Evolutionary conservation across 2,329 filamentous ascomycete genomes (phyloP), one percentile per base, ranked within the genome.

Genomic region (Aureobasidium sp.): DNA sequence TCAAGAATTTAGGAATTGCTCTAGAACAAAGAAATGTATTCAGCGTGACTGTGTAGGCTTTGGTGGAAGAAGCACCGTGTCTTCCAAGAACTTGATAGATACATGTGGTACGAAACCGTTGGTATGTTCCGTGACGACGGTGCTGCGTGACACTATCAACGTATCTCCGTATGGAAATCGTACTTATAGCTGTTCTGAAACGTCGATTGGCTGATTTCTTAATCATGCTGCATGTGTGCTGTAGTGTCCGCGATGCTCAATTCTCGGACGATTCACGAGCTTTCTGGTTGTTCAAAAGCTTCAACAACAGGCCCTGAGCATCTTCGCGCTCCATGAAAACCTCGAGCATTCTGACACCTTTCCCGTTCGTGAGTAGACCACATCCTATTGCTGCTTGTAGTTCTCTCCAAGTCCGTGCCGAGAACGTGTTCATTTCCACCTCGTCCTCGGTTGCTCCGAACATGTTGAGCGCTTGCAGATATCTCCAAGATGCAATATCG

Each of bases 271-370:
- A n/a, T 15, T 58, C 54, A 27, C 54, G 54, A 21, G 54, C 41
- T 37, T 37, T 58, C 25, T 58, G 54, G 10, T 58, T 58, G 42
- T 58, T 39, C 54, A 58, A 27, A 30, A 58, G 54, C 42, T 47
- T 58, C 54, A 58, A 39, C 32, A 58, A 48, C 21, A 58, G 37
- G n/a, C 54, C 54, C 16, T 29, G 25, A 15, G 90, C 89, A 74
- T 95, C 90, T 63, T 91, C 82, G 74, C 83, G 88, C 8, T 85
- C 86, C 84, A 95, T 90, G 69, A 90, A 87, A 49, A 95, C 69
- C 78, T 95, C 91, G 44, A 95, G 89, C 71, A 95, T 86, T 73
- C 42, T 47, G 32, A 58, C 32, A 5, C 54, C 54, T 42, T 48
- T 76, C 75, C 62, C 80, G 69, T 64, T 71, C 72, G 27, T 72